Percentiles rank a stretch among this genome's conserved stretches.
These are phyloP conservation scores for Rhodosorus marinus DNA, from an alignment of 23 red algal genomes.

Conservation along the genomic window DNA sequence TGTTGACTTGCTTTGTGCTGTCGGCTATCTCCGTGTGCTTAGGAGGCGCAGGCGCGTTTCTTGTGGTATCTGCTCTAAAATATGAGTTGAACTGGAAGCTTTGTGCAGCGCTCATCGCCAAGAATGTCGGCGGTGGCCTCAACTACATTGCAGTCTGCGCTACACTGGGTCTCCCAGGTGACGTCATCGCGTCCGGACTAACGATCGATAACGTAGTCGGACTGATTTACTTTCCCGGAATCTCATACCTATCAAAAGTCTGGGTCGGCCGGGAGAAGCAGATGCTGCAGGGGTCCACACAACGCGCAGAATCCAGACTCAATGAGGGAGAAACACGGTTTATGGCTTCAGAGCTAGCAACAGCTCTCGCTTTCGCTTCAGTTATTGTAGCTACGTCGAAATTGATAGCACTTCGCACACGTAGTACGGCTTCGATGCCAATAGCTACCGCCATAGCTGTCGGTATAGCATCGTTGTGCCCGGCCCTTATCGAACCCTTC, in stretches of 20 bases:
- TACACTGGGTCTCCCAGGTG: neutral
- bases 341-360: neutral
- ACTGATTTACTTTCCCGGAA: slow-evolving; percentile 4
- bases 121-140: slow-evolving; percentile 11
- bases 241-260: neutral
- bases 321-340: neutral
- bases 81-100: neutral
- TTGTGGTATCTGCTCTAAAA: neutral
- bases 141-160: slow-evolving; percentile 5
- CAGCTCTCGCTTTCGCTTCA: neutral
- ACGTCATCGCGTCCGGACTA: neutral
- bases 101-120: slow-evolving; percentile 2
- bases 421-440: neutral
- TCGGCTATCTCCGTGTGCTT: neutral
- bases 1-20: neutral
- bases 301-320: neutral
- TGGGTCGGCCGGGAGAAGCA: neutral
- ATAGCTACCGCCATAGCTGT: neutral
- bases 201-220: slow-evolving; percentile 3
- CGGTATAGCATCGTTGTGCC: neutral
- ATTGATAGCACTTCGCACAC: neutral
- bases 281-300: neutral
- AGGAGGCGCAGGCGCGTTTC: neutral
- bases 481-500: neutral
- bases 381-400: too few relatives aligned